Evolutionary conservation across 495 filamentous ascomycete species (phyloP).

Genomic region (Penicillium ochrochloron): DNA sequence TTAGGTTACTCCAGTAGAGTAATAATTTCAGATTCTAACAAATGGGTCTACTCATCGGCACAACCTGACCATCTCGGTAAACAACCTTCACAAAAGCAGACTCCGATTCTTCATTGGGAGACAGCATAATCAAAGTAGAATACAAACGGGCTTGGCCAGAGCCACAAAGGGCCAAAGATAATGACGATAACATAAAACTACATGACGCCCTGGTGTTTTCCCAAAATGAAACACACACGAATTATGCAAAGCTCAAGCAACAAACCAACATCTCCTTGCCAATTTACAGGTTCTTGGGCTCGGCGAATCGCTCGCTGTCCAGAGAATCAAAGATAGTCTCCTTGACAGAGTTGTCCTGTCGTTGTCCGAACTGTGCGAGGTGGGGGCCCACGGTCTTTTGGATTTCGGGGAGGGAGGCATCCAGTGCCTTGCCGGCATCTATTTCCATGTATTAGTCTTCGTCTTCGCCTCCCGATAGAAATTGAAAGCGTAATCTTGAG

Average conservation of each 20-base stretch:
- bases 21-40: neutral
- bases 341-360: slow-evolving; percentile 43
- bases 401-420: slow-evolving; percentile 59
- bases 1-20: neutral
- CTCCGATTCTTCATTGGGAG: slow-evolving; percentile 15
- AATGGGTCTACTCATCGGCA: neutral
- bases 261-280: slow-evolving; percentile 25
- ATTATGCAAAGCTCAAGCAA: slow-evolving; percentile 23
- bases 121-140: slow-evolving; percentile 28
- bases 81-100: neutral
- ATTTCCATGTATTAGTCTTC: slow-evolving; percentile 10
- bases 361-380: slow-evolving; percentile 66
- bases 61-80: neutral
- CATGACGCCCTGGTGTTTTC: slow-evolving; percentile 28
- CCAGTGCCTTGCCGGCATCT: slow-evolving; percentile 73
- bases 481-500: no score
- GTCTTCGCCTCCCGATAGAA: neutral
- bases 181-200: slow-evolving; percentile 25
- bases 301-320: slow-evolving; percentile 38
- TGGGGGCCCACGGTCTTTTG: slow-evolving; percentile 63
- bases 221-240: slow-evolving; percentile 13
- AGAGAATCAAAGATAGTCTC: slow-evolving; percentile 36
- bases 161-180: slow-evolving; percentile 12
- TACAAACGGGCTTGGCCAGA: slow-evolving; percentile 24
- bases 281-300: slow-evolving; percentile 34